Conservation (phyloP, 2,329 filamentous ascomycete species). For the Verticillium longisporum region DNA sequence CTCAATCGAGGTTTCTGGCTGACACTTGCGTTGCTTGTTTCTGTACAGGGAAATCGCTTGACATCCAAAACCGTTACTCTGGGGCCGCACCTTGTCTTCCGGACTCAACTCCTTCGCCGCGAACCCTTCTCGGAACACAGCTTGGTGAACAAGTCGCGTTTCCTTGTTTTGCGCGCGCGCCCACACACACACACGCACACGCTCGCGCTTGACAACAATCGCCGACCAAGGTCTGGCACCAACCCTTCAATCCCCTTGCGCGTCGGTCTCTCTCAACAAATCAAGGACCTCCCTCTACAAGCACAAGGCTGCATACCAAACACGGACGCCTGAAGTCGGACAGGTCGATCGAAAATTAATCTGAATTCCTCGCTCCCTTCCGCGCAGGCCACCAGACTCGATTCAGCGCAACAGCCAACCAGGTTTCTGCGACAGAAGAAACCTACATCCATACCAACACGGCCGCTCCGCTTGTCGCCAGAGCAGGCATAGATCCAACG, state of each 20-base stretch:
- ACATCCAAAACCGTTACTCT: constrained; percentile 22
- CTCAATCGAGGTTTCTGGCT: constrained; percentile 21
- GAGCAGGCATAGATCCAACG: constrained; percentile 61
- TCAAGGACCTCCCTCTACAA: neutral
- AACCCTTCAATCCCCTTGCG: neutral
- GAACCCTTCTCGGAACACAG: constrained; percentile 10
- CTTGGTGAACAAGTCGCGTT: constrained; percentile 1
- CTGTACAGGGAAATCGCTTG: constrained; percentile 27
- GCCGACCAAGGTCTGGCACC: neutral
- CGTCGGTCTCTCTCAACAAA: constrained; percentile 1
- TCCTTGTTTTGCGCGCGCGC: neutral
- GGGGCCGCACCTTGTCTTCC: neutral
- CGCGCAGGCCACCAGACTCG: constrained; percentile 30
- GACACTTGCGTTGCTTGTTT: constrained; percentile 29
- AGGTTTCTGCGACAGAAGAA: constrained; percentile 47
- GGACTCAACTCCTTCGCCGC: neutral
- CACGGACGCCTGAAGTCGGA: constrained; percentile 20
- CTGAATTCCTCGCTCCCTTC: constrained; percentile 39
- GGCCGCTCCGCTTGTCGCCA: constrained; percentile 49
- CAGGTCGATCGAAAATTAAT: constrained; percentile 31
- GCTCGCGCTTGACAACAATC: constrained; percentile 1
- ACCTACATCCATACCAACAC: constrained; percentile 19
- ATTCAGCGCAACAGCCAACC: constrained; percentile 42
- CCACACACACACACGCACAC: neutral
- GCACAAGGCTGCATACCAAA: constrained; percentile 17